Evolutionary conservation across 805 yeast genomes (phyloP), one percentile per base, ranked within the genome.

Genomic region (Candida ovalis): DNA sequence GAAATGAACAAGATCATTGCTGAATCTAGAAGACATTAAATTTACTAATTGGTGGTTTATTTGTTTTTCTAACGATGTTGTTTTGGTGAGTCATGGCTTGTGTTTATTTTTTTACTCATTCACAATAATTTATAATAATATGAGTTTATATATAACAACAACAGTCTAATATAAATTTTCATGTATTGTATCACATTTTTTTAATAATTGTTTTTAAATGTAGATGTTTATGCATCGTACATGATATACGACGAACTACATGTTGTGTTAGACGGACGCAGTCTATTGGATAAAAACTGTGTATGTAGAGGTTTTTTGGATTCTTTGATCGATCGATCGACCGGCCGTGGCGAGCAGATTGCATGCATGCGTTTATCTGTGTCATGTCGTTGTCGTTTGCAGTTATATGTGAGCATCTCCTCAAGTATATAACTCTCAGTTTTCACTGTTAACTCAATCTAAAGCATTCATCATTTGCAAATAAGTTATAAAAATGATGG

Each of bases 1-100:
- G 97, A 91, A 80, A 87, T 95, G 91, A 88, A 81, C 86, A 76
- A 80, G 74, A 82, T 92, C 82, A 92, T 92, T 77, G 87, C 96
- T 74, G 96, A 91, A 78, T 82, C 97, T 68, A 91, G 97, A 85
- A 87, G 88, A 82, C 94, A 86, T 75, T 85, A 84, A 77, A 60
- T 59, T n/a, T 40, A 35, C 22, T 17, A 17, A 18, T 35, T 35
- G 19, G 17, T 17, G 19, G 22, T 35, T 35, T 35, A 35, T 35
- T 35, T 35, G 17, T 35, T 35, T 15, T 35, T 33, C 30, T 17
- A 35, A 35, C 19, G 38, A 35, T 35, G 38, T 35, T 35, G 38
- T 35, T n/a, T 35, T 35, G 38, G 38, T 35, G 38, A 35, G 17
- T 35, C 38, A 35, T 35, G 38, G 22, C 21, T 8, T 23, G 18